These are phyloP conservation scores for Globisporangium perplexum DNA, from an alignment of 352 stramenopile genomes.

Conservation along the genomic window DNA sequence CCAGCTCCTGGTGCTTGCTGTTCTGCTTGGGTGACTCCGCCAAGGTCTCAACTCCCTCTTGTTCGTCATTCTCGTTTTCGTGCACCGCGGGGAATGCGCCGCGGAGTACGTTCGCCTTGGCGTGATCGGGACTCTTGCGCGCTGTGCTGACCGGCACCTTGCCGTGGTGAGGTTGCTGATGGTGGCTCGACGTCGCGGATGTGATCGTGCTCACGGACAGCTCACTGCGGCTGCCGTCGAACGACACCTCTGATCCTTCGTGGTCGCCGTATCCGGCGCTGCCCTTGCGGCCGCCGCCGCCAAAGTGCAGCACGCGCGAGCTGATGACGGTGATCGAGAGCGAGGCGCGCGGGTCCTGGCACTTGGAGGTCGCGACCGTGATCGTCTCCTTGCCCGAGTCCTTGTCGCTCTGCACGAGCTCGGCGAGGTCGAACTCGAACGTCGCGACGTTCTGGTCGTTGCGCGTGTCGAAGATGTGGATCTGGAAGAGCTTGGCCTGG, in stretches of 20 bases:
- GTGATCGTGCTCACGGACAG: conserved; percentile 55
- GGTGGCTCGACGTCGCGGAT: conserved; percentile 30
- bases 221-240: conserved; percentile 51
- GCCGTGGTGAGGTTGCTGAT: conserved; percentile 9
- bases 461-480: conserved; percentile 57
- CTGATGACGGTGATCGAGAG: conserved; percentile 59
- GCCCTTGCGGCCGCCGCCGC: conserved; percentile 4
- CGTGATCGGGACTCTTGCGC: conserved; percentile 4
- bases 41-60: conserved; percentile 5
- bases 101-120: conserved; percentile 11
- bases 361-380: conserved; percentile 50
- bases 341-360: conserved; percentile 49
- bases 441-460: conserved; percentile 44
- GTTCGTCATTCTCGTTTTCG: conserved; percentile 12
- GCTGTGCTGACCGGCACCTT: conserved; percentile 12
- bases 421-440: conserved; percentile 66
- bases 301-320: conserved; percentile 30
- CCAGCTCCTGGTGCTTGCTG: conserved; percentile 32
- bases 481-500: conserved; percentile 60
- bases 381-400: conserved; percentile 62
- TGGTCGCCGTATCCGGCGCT: conserved; percentile 6
- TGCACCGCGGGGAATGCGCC: conserved; percentile 5
- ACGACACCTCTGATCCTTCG: conserved; percentile 36
- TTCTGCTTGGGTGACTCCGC: conserved; percentile 4
- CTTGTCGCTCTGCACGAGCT: conserved; percentile 55